phyloP scores from a whole-genome alignment of 257 asterid species.

The Solanum pennellii region DNA sequence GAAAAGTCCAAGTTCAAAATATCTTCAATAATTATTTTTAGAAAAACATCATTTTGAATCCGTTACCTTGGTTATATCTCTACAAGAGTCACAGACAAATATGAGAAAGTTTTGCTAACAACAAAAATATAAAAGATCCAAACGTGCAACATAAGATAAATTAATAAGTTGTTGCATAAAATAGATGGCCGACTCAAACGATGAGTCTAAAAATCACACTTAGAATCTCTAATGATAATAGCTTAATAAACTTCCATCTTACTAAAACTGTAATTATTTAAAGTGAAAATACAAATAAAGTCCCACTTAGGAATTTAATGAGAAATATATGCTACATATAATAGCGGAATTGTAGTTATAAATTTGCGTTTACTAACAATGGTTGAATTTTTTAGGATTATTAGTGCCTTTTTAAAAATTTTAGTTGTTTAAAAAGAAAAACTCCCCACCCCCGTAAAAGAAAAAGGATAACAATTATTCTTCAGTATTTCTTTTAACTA shows the following conservation, averaged over 20 bases:
- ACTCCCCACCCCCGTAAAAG: not conserved
- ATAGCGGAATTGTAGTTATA: not conserved
- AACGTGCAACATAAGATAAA: not conserved
- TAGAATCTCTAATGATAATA: not conserved
- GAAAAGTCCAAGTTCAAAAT: too few relatives aligned
- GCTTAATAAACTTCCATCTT: not conserved
- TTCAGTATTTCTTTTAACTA: too few relatives aligned
- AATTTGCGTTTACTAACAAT: not conserved
- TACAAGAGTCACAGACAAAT: not conserved
- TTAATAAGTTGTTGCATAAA: not conserved
- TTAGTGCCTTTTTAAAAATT: not conserved
- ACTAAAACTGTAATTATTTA: not conserved
- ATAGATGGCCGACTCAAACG: not conserved
- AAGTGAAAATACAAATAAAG: not conserved
- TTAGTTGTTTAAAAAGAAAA: not conserved
- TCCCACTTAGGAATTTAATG: not conserved
- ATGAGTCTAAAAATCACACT: not conserved
- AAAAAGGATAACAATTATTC: not conserved
- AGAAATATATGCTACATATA: not conserved
- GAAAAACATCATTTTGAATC: too few relatives aligned
- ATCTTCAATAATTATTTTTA: too few relatives aligned
- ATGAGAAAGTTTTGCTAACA: not conserved
- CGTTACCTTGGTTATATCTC: not conserved
- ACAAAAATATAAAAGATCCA: not conserved
- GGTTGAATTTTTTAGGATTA: not conserved